These are phyloP conservation scores for Termitomyces sp. DNA, from an alignment of 768 basidiomycete species.

Conservation along the genomic window DNA sequence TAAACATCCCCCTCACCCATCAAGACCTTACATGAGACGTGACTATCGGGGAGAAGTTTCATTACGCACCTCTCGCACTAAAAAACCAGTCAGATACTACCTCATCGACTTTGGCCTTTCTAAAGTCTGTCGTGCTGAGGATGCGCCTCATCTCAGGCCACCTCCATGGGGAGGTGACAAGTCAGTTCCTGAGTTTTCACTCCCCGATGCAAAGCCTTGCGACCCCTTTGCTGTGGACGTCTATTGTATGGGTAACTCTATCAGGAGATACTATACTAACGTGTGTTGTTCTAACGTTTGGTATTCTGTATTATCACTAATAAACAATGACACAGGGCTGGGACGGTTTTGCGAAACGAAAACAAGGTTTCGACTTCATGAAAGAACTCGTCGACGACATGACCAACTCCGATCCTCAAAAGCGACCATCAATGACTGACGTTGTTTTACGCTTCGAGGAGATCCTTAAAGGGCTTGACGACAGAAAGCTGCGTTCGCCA, in stretches of 20 bases:
- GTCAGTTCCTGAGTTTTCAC: background rate
- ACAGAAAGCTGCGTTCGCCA: slow-evolving; percentile 23
- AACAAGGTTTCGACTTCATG: background rate
- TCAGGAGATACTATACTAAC: background rate
- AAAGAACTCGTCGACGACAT: background rate
- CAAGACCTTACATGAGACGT: background rate
- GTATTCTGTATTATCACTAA: background rate
- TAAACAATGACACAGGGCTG: background rate
- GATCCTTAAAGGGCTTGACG: slow-evolving; percentile 14
- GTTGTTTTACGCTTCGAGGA: slow-evolving; percentile 19
- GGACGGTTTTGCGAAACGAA: background rate
- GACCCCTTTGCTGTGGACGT: background rate
- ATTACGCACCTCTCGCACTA: background rate
- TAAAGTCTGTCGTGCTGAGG: background rate
- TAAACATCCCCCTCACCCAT: background rate
- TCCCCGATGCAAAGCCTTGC: background rate
- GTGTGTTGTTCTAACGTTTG: background rate
- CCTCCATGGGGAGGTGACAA: background rate
- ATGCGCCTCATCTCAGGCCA: background rate
- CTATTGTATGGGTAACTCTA: background rate
- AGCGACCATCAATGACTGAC: slow-evolving; percentile 26
- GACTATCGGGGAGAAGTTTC: background rate
- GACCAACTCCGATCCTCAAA: slow-evolving; percentile 19
- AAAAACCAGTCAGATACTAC: background rate
- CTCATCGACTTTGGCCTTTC: background rate